Evolutionary conservation across 495 filamentous ascomycete genomes (phyloP).

Genomic region (Pyrenopolyporus hunteri): DNA sequence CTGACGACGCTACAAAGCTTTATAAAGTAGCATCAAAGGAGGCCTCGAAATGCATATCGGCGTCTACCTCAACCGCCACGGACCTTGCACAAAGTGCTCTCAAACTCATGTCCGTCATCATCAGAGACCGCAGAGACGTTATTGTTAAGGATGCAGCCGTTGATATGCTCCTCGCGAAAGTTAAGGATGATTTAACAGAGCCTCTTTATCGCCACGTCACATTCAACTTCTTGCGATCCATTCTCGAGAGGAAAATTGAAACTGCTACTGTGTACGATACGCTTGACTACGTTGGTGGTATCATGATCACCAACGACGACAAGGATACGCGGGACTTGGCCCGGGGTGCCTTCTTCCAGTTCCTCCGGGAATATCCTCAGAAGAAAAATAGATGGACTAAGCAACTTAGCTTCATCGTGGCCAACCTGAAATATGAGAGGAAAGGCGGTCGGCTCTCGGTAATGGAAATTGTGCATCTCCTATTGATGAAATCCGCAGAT

Average conservation of each 20-base stretch:
- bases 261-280: conserved; percentile 90
- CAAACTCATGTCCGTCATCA: conserved; percentile 83
- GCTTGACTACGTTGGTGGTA: conserved; percentile 81
- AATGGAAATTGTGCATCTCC: conserved; percentile 83
- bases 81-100: conserved; percentile 85
- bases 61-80: conserved; percentile 72
- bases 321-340: conserved; percentile 83
- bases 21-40: conserved; percentile 85
- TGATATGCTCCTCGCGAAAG: conserved; percentile 79
- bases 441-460: conserved; percentile 87
- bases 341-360: conserved; percentile 88
- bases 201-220: conserved; percentile 87
- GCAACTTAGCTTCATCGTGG: conserved; percentile 84
- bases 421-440: conserved; percentile 89
- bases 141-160: conserved; percentile 80
- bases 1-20: conserved; percentile 71
- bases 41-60: conserved; percentile 68
- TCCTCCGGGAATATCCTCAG: conserved; percentile 93
- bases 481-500: conserved; percentile 80
- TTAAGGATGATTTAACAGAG: conserved; percentile 90
- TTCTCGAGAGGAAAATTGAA: conserved; percentile 82
- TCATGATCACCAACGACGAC: conserved; percentile 97
- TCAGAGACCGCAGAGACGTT: conserved; percentile 78
- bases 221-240: conserved; percentile 88
- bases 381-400: conserved; percentile 84